Base-by-base conservation (phyloP, 2,329 filamentous ascomycete species). In the Trichoderma brevicompactum region DNA sequence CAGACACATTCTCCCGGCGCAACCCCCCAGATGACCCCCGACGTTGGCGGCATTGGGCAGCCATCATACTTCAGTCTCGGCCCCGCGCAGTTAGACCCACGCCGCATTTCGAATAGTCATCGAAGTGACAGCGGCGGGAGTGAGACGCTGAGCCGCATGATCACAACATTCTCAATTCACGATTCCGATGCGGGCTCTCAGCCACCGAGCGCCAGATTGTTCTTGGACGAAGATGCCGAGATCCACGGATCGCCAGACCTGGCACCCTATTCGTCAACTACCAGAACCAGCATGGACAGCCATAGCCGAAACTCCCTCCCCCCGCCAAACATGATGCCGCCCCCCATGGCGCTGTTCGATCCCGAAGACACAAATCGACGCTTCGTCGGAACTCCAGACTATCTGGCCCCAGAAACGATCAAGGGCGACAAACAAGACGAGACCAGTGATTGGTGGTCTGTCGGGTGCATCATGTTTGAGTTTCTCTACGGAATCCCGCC, bases 391-490 rank as follows among this genome's bases (percentile, higher is more conserved):
- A 99, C 95, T 0, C 95, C 95, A 0, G 95, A 99, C 76, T 99
- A 99, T 74, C 85, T 99, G 13, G 95, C 95, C 0, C 95, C 95
- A 0, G 96, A 99, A 75, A 99, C 96, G 0, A 96, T 99, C 74
- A 94, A 92, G 69, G 95, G 96, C 56, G 89, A 93, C 70, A 93
- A 94, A 1, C 95, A 99, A 77, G 95, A 99, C 73, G 94, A 98
- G 77, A 95, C 94, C 70, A 98, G 95, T 74, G 95, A 99, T 87
- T 99, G 95, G 95, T 99, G 95, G 95, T 98, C 95, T 23, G 85
- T 99, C n/a, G 95, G 95, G 0, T 99, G 96, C 76, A 98, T 99
- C 71, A 81, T 98, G 77, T 99, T 97, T 72, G 95, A 99, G 73
- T 97, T 97, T 70, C 81, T 99, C 2, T 98, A 92, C 73, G 95